Evolutionary conservation across 2,329 filamentous ascomycete species (phyloP).

Genomic region (Trichoderma semiorbis): DNA sequence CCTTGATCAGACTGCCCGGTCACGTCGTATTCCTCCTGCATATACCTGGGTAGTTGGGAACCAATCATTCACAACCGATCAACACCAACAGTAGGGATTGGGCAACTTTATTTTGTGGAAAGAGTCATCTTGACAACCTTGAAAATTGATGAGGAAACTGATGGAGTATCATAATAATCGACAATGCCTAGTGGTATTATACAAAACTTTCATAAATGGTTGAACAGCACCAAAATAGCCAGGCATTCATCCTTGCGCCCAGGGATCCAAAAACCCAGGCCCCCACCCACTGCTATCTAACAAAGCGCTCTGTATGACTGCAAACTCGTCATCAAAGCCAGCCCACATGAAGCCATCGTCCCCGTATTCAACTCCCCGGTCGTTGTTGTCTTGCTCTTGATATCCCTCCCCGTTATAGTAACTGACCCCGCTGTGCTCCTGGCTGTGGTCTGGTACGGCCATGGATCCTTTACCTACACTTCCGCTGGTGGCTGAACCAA

Average conservation of each 20-base stretch:
- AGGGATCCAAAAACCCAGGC: slow-evolving; percentile 7
- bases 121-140: neutral
- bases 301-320: slow-evolving; percentile 8
- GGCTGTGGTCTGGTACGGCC: neutral
- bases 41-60: neutral
- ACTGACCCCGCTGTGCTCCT: neutral
- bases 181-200: neutral
- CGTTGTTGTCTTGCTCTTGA: neutral
- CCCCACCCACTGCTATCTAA: slow-evolving; percentile 13
- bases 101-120: neutral
- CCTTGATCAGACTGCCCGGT: neutral
- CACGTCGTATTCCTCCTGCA: neutral
- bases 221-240: neutral
- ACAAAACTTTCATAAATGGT: neutral
- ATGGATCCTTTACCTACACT: neutral
- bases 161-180: neutral
- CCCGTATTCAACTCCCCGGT: neutral
- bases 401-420: neutral
- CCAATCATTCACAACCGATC: neutral
- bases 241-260: neutral
- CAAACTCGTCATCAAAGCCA: slow-evolving; percentile 11
- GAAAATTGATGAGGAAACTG: neutral
- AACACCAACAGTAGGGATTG: neutral
- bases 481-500: neutral
- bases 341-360: slow-evolving; percentile 14